A percentile compares a stretch with the other conserved stretches of the same genome.
phyloP scores from a whole-genome alignment of 2,329 filamentous ascomycete species.

The Colletotrichum costaricense region DNA sequence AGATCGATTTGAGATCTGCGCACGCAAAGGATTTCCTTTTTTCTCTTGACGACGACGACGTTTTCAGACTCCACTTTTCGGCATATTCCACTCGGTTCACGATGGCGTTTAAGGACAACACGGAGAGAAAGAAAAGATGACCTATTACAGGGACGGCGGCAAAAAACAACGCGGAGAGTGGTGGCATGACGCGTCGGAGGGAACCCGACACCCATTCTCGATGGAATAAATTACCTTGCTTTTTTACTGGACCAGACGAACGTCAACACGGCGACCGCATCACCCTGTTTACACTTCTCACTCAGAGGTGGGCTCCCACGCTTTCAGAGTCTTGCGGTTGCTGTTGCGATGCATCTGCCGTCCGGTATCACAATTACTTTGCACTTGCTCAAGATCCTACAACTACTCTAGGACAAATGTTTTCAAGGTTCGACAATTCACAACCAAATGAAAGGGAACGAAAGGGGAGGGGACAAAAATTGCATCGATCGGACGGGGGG shows the following conservation, averaged over 20 bases:
- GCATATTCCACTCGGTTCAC: conserved; percentile 14
- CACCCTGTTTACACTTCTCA: not conserved
- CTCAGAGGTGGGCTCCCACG: not conserved
- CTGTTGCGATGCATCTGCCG: not conserved
- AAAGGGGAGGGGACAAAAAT: not conserved
- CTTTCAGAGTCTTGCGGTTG: not conserved
- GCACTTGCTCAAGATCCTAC: conserved; percentile 11
- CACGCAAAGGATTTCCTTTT: conserved; percentile 14
- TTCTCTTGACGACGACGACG: conserved; percentile 27
- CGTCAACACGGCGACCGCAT: not conserved
- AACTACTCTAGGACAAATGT: not conserved
- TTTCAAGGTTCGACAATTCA: not conserved
- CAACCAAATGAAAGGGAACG: not conserved
- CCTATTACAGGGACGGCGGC: conserved; percentile 5
- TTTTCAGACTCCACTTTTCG: conserved; percentile 9
- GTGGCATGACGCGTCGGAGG: conserved; percentile 14
- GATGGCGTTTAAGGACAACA: conserved; percentile 27
- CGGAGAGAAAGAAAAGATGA: conserved; percentile 4
- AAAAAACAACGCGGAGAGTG: conserved; percentile 13
- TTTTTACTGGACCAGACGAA: not conserved
- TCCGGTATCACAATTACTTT: not conserved
- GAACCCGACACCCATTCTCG: conserved; percentile 10
- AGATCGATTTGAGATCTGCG: not conserved
- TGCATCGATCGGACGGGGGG: not conserved
- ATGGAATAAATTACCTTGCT: conserved; percentile 10